Evolutionary conservation across 345 rosid genomes (phyloP).

Genomic region (Eucalyptus caleyi): DNA sequence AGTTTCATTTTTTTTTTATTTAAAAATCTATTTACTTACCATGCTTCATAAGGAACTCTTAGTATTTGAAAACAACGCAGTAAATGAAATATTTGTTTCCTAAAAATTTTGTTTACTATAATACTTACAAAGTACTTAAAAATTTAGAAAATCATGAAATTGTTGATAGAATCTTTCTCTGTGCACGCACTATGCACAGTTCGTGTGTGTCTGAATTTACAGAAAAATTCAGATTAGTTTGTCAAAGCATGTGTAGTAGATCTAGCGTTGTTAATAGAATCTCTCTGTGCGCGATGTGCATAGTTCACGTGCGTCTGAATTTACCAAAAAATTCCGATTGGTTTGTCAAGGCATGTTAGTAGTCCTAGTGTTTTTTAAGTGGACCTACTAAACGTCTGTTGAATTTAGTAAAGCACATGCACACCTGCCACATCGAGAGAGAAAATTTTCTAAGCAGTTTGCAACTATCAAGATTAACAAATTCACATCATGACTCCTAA

Average conservation of each 20-base stretch:
- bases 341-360: background rate
- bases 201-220: background rate
- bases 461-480: background rate
- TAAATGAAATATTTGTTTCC: background rate
- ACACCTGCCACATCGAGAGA: background rate
- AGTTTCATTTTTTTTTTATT: too few relatives aligned
- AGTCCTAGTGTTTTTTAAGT: background rate
- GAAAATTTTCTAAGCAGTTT: background rate
- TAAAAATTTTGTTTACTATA: background rate
- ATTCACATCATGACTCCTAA: background rate
- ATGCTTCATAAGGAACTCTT: background rate
- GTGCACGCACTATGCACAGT: background rate
- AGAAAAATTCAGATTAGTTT: background rate
- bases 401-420: background rate
- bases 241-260: background rate
- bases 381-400: background rate
- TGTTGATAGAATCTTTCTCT: background rate
- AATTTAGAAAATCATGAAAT: background rate
- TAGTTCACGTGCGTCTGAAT: background rate
- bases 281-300: background rate
- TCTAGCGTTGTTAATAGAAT: background rate
- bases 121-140: background rate
- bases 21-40: background rate
- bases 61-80: background rate
- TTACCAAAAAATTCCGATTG: background rate